Conservation (phyloP, 768 basidiomycete species). For the Exidia glandulosa region DNA sequence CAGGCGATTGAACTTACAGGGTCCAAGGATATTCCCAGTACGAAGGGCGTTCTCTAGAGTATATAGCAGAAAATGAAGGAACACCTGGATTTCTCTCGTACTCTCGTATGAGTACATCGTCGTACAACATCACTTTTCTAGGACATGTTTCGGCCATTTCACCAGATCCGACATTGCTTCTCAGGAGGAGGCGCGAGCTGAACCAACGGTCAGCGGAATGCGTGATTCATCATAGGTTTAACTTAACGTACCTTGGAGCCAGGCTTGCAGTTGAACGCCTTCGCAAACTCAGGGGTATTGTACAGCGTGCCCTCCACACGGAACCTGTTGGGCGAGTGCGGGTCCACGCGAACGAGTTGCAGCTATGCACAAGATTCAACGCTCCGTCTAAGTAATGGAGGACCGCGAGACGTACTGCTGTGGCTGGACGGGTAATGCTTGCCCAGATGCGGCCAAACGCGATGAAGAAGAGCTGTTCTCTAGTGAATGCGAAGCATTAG, state of each 20-base stretch:
- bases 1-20: slow-evolving; percentile 90
- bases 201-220: not conserved
- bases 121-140: not conserved
- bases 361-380: slow-evolving; percentile 30
- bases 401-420: slow-evolving; percentile 41
- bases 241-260: slow-evolving; percentile 53
- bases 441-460: slow-evolving; percentile 86
- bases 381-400: not conserved
- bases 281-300: slow-evolving; percentile 82
- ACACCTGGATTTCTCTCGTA: not conserved
- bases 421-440: slow-evolving; percentile 63
- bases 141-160: not conserved
- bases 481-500: slow-evolving; percentile 14
- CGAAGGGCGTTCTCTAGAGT: slow-evolving; percentile 81
- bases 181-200: slow-evolving; percentile 78
- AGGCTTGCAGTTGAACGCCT: slow-evolving; percentile 72
- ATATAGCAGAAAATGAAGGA: not conserved
- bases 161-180: slow-evolving; percentile 76
- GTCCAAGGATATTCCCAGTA: slow-evolving; percentile 84
- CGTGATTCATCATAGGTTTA: not conserved
- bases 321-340: slow-evolving; percentile 73
- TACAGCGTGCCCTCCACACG: slow-evolving; percentile 78
- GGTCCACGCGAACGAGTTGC: slow-evolving; percentile 73
- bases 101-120: not conserved
- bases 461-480: slow-evolving; percentile 92